A percentile compares a stretch with the other conserved stretches of the same genome.
Evolutionary conservation across 2,329 filamentous ascomycete species (phyloP).

Genomic region (Phaeosphaeria sp.): DNA sequence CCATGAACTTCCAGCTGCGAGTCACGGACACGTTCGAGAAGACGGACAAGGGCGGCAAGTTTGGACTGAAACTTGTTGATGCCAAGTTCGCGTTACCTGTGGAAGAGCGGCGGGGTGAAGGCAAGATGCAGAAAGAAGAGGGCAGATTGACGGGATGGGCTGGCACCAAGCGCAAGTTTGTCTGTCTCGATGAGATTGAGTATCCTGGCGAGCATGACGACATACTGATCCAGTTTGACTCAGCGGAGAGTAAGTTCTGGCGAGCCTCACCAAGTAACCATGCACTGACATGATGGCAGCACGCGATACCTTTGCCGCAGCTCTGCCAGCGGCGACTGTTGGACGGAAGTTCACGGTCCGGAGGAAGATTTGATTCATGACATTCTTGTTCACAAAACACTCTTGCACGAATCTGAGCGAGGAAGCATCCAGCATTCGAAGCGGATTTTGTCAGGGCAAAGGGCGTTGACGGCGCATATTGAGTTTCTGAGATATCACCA

Average conservation of each 20-base stretch:
- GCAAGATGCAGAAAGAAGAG: conserved; percentile 59
- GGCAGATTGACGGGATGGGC: conserved; percentile 54
- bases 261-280: too few relatives aligned
- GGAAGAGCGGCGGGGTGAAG: conserved; percentile 55
- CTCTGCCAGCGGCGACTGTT: conserved; percentile 53
- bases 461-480: neutral
- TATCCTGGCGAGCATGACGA: conserved; percentile 93
- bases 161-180: conserved; percentile 72
- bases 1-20: conserved; percentile 88
- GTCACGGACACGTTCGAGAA: conserved; percentile 82
- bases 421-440: too few relatives aligned
- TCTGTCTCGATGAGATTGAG: conserved; percentile 86
- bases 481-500: conserved; percentile 2
- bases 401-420: too few relatives aligned
- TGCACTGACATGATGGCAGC: conserved; percentile 44
- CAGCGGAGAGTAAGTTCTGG: conserved; percentile 69
- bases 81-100: conserved; percentile 87
- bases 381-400: neutral
- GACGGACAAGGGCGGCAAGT: conserved; percentile 61
- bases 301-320: conserved; percentile 54
- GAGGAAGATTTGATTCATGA: conserved; percentile 42
- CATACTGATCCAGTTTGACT: conserved; percentile 84
- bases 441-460: neutral
- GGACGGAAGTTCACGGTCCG: conserved; percentile 53
- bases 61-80: conserved; percentile 80